Evolutionary conservation across 148 eudicot genomes (phyloP), one percentile per base, ranked within the genome.

Genomic region (Amaranthus cruentus): DNA sequence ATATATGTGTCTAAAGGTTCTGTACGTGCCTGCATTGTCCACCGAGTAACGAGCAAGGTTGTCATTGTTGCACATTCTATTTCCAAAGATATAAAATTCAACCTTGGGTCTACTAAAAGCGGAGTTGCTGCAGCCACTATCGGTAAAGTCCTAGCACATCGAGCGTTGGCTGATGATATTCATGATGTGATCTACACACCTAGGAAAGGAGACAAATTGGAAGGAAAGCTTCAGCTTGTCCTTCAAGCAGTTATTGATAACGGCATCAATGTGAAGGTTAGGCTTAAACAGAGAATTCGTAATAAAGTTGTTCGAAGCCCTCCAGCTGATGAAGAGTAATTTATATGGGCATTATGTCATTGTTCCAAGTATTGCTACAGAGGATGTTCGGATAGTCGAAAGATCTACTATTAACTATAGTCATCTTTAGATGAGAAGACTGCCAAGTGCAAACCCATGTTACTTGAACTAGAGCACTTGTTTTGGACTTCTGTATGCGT

Each of bases 61-160:
- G 97, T 94, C 38, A 91, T 78, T 67, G 98, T 91, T 70, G 90
- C 98, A 11, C 95, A 94, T 86, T 94, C 98, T 12, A 94, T 94
- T 50, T 94, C 98, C 6, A 94, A 94, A 77, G 97, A 94, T 78
- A 76, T 94, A 87, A 94, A 91, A 66, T 94, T 78, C 76, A 91
- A 91, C 70, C 65, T 88, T 62, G 87, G 92, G 4, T 94, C 97
- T 50, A 71, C 86, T 42, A 91, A 81, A 80, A 86, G 87, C 70
- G 85, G 77, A 44, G 66, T 73, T 53, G 84, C 97, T 67, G 92
- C 97, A 74, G 82, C 82, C 72, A 83, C 92, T 57, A 93, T 94
- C 2, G 97, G 98, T 9, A 80, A 77, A 78, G 76, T 85, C 69
- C 78, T 94, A 69, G 98, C 98, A 54, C 95, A 82, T 64, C 83